Base-by-base conservation (phyloP, 306 rosid genomes). In the Albizia julibrissin region DNA sequence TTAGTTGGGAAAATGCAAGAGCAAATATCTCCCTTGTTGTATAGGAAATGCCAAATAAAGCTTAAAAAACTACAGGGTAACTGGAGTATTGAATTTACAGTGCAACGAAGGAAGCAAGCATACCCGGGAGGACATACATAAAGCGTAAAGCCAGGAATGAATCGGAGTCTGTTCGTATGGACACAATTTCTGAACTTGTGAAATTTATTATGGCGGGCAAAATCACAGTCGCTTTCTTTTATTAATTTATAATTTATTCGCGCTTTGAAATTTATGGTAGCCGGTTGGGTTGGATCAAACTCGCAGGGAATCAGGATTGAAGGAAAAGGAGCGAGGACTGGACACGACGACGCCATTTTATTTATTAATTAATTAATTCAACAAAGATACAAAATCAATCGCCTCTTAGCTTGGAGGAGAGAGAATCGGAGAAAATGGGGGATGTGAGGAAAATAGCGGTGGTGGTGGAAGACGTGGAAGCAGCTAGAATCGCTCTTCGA, bases 401-500 rank as follows among this genome's bases (percentile, higher is more conserved):
- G 61, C 42, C 34, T 34, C 40, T 37, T 37, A 37, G 40, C 31
- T 29, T 43, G 80, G 54, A 27, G 76, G 10, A 73, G 34, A 29
- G 37, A 6, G 42, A 54, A 21, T 56, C 13, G 13, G 14, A 52
- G 43, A 12, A 22, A 24, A 31, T 44, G 27, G 37, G 24, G 95
- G 98, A 93, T 89, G 87, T 42, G 85, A 88, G 94, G 87, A 91
- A 90, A 88, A 93, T 93, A 52, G 94, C 82, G 59, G 97, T 91
- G 40, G 89, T 93, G 29, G 99, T 95, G 40, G 99, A 95, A 85
- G 99, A 95, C 29, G 95, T 76, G 58, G 98, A 91, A n/a, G 94
- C 79, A 66, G 91, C 99, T 12, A 91, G 92, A 89, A 90, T 88
- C 12, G 99, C 98, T 47, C 88, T 95, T 24, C 66, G 79, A 71